phyloP scores from a whole-genome alignment of 1,139 yeast species.

The Magnusiomyces paraingens region DNA sequence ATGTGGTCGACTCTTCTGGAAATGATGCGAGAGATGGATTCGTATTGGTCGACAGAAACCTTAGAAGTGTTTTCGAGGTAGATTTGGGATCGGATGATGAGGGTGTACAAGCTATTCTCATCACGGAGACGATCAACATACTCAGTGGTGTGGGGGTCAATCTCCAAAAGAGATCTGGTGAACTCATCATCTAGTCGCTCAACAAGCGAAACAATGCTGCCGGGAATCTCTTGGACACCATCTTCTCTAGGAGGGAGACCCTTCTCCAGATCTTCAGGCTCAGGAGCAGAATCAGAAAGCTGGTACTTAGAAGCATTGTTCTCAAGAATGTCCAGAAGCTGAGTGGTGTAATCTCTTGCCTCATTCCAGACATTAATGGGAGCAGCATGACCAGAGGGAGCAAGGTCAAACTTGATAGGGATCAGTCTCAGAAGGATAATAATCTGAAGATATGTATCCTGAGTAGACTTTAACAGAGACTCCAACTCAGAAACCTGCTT shows the following conservation, averaged over 20 bases:
- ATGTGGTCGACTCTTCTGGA: conserved; percentile 86
- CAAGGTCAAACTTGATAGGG: conserved; percentile 77
- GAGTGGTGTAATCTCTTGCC: conserved; percentile 55
- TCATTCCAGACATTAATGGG: conserved; percentile 78
- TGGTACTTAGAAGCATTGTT: conserved; percentile 50
- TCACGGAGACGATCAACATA: conserved; percentile 87
- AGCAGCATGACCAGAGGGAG: conserved; percentile 63
- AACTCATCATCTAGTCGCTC: conserved; percentile 96
- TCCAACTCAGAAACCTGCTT: conserved; percentile 76
- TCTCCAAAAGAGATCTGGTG: conserved; percentile 74
- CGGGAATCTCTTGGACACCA: conserved; percentile 72
- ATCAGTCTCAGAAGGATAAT: conserved; percentile 74
- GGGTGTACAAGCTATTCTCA: conserved; percentile 68
- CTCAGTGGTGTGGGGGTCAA: conserved; percentile 94
- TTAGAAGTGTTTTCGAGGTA: conserved; percentile 63
- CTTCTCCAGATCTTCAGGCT: conserved; percentile 70
- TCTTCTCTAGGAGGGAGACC: conserved; percentile 62
- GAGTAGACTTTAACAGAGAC: conserved; percentile 47
- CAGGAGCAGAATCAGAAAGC: conserved; percentile 68
- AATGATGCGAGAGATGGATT: conserved; percentile 57
- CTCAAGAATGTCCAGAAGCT: conserved; percentile 64
- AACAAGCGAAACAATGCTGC: conserved; percentile 77
- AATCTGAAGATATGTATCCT: conserved; percentile 66
- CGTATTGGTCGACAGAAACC: conserved; percentile 38
- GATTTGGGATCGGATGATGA: conserved; percentile 78